Evolutionary conservation across 2,329 filamentous ascomycete genomes (phyloP).

Genomic region (Aspergillus thermomutatus): DNA sequence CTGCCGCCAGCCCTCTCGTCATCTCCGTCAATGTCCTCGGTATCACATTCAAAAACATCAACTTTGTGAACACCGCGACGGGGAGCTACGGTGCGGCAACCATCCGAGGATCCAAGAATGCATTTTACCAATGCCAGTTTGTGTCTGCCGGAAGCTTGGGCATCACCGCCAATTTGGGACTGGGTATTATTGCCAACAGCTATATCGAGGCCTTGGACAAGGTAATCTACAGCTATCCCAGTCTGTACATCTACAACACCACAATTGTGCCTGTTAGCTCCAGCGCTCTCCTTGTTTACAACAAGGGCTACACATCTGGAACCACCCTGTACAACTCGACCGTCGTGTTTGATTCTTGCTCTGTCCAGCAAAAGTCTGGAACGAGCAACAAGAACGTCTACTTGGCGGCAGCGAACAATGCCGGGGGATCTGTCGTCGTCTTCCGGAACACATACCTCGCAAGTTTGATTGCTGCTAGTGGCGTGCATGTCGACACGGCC

Average conservation of each 20-base stretch:
- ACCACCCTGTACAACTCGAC: constrained; percentile 33
- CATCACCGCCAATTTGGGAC: constrained; percentile 28
- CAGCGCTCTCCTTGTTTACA: constrained; percentile 39
- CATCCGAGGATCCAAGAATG: constrained; percentile 39
- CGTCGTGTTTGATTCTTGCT: constrained; percentile 41
- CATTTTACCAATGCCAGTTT: constrained; percentile 46
- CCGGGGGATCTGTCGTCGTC: constrained; percentile 38
- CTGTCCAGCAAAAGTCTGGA: constrained; percentile 32
- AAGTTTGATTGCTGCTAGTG: constrained; percentile 34
- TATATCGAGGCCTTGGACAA: constrained; percentile 46
- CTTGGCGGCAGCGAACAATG: constrained; percentile 41
- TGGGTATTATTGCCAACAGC: constrained; percentile 42
- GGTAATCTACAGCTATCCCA: constrained; percentile 40
- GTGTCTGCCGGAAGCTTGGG: constrained; percentile 35
- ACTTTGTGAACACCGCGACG: constrained; percentile 27
- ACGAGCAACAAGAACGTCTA: constrained; percentile 40
- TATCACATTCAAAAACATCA: constrained; percentile 39
- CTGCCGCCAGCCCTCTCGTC: constrained; percentile 25
- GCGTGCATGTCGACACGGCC: constrained; percentile 22
- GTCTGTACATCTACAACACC: constrained; percentile 44
- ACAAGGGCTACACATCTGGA: constrained; percentile 30
- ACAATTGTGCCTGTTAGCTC: constrained; percentile 39
- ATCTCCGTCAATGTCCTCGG: constrained; percentile 30
- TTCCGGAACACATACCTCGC: constrained; percentile 41
- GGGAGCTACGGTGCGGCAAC: constrained; percentile 22